A percentile compares a stretch with the other conserved stretches of the same genome.
phyloP scores from a whole-genome alignment of 2,329 filamentous ascomycete genomes.

The Trichothecium sympodiale region DNA sequence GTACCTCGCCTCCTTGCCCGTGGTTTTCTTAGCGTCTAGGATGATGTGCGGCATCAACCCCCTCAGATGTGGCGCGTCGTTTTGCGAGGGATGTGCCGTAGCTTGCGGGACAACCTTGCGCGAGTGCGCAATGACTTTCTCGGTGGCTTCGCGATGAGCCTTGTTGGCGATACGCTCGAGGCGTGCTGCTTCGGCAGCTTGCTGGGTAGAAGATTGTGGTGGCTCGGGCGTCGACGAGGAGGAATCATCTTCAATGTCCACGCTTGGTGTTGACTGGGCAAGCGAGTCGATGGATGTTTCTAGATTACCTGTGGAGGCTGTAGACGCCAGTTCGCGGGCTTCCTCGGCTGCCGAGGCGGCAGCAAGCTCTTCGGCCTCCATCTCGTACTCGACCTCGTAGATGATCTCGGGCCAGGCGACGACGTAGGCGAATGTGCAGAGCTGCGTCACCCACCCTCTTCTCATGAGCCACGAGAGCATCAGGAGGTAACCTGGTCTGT shows the following conservation, averaged over 20 bases:
- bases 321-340: slow-evolving; percentile 4
- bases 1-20: slow-evolving; percentile 66
- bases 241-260: slow-evolving; percentile 3
- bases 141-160: slow-evolving; percentile 41
- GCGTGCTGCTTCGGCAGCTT: slow-evolving; percentile 50
- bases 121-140: slow-evolving; percentile 44
- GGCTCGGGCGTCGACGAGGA: slow-evolving; percentile 10
- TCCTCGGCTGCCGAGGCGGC: slow-evolving; percentile 14
- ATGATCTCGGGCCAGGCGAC: slow-evolving; percentile 75
- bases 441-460: slow-evolving; percentile 85
- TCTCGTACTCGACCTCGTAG: slow-evolving; percentile 63
- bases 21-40: slow-evolving; percentile 66
- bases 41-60: slow-evolving; percentile 56
- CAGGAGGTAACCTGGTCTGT: slow-evolving; percentile 76
- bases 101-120: slow-evolving; percentile 35
- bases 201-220: slow-evolving; percentile 35
- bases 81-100: slow-evolving; percentile 45
- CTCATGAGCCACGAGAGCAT: slow-evolving; percentile 91
- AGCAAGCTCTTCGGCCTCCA: slow-evolving; percentile 53
- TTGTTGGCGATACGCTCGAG: slow-evolving; percentile 46
- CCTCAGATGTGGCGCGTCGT: slow-evolving; percentile 45
- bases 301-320: slow-evolving; percentile 8
- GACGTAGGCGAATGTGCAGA: slow-evolving; percentile 85
- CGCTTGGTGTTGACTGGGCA: slow-evolving; percentile 6
- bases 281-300: slow-evolving; percentile 11